Evolutionary conservation across 768 basidiomycete species (phyloP).

Genomic region (Collybiopsis luxurians): DNA sequence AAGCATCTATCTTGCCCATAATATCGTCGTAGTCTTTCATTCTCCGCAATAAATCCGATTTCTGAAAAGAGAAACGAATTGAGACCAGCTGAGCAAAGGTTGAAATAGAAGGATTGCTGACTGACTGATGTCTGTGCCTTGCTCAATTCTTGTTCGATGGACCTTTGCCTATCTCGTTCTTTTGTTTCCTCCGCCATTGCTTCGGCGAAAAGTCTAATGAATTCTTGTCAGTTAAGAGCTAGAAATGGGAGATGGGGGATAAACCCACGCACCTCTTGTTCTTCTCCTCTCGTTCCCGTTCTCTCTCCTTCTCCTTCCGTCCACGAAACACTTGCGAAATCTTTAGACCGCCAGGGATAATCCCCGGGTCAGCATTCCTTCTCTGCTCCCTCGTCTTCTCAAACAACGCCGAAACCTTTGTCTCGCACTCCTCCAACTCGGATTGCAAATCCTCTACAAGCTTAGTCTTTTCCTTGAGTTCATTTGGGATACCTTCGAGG

Average conservation of each 20-base stretch:
- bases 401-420: neutral
- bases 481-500: neutral
- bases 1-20: neutral
- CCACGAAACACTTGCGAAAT: neutral
- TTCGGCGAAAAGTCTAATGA: constrained; percentile 1
- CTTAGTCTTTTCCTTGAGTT: neutral
- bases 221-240: too few relatives aligned
- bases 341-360: neutral
- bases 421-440: constrained; percentile 2
- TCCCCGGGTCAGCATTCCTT: neutral
- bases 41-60: neutral
- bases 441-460: constrained; percentile 1
- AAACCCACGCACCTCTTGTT: constrained; percentile 7
- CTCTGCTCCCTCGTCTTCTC: constrained; percentile 5
- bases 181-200: constrained; percentile 4
- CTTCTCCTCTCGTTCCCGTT: constrained; percentile 1
- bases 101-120: neutral
- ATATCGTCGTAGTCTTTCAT: constrained; percentile 3
- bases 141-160: neutral
- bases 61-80: neutral
- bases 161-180: neutral
- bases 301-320: constrained; percentile 1
- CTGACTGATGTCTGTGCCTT: constrained; percentile 2
- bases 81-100: neutral
- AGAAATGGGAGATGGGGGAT: too few relatives aligned